Conservation (phyloP, 2,329 filamentous ascomycete genomes). For the Stemphylium beticola region DNA sequence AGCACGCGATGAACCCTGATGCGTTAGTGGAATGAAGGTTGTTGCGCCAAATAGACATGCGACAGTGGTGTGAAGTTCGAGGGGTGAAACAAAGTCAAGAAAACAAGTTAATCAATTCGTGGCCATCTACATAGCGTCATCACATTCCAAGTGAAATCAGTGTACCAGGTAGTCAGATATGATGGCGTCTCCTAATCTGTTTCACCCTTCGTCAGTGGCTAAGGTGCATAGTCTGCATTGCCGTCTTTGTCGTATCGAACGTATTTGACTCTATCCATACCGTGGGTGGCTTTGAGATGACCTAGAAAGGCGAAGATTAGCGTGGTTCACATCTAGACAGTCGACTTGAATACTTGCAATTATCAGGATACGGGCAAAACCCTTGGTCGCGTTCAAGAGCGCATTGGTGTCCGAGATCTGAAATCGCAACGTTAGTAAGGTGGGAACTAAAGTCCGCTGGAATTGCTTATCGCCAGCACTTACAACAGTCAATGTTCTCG, state of each 20-base stretch:
- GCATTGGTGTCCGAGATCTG: conserved; percentile 51
- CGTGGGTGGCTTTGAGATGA: conserved; percentile 48
- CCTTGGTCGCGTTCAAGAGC: conserved; percentile 44
- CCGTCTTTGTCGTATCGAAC: conserved; percentile 34
- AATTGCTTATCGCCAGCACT: conserved; percentile 13
- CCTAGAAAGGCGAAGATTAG: conserved; percentile 1
- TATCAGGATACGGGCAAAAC: conserved; percentile 45
- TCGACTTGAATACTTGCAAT: conserved; percentile 29
- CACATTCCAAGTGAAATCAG: neutral
- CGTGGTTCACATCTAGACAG: neutral
- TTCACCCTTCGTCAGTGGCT: neutral
- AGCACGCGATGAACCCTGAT: too few species aligned
- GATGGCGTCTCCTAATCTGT: neutral
- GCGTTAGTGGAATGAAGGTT: too few species aligned
- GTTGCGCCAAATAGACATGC: too few species aligned
- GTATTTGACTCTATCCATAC: conserved; percentile 47
- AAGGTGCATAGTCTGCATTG: conserved; percentile 26
- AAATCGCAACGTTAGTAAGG: conserved; percentile 6
- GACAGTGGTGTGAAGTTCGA: too few species aligned
- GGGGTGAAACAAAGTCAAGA: neutral
- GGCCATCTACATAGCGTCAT: neutral
- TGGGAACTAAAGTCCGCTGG: neutral
- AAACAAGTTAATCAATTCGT: neutral
- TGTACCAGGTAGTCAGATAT: too few species aligned
- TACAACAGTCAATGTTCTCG: conserved; percentile 51